Conservation (phyloP, 2,329 filamentous ascomycete genomes). For the Diaporthe velutina region DNA sequence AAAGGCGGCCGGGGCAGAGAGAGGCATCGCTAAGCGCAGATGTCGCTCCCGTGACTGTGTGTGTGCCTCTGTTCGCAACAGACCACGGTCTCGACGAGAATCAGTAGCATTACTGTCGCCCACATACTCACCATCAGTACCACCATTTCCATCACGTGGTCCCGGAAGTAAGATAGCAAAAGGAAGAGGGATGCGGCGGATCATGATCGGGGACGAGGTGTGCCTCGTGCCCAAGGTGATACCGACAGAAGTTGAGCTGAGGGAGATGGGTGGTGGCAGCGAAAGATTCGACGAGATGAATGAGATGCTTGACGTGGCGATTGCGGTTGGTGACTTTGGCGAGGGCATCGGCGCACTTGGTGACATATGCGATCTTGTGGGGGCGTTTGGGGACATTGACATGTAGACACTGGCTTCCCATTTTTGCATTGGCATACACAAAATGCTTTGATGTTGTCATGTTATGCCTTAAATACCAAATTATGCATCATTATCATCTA, state of each 20-base stretch:
- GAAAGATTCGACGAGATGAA: background rate
- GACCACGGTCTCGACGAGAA: background rate
- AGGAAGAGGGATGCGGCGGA: background rate
- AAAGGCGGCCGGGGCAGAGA: background rate
- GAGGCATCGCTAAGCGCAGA: constrained; percentile 7
- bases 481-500: background rate
- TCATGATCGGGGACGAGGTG: constrained; percentile 25
- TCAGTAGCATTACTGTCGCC: no score
- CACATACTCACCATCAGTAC: background rate
- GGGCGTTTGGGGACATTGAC: constrained; percentile 18
- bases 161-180: accelerated
- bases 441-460: background rate
- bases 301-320: constrained; percentile 16
- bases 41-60: background rate
- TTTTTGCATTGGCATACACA: background rate
- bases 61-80: background rate
- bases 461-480: constrained; percentile 2
- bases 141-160: background rate
- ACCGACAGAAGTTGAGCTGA: background rate
- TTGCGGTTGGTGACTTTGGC: constrained; percentile 24
- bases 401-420: background rate
- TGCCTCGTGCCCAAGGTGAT: constrained; percentile 1
- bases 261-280: background rate
- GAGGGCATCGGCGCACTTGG: constrained; percentile 27
- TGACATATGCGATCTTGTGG: constrained; percentile 4